Percentiles rank a stretch among this genome's conserved stretches.
Conservation (phyloP, 495 filamentous ascomycete genomes). For the Arthonia radiata region DNA sequence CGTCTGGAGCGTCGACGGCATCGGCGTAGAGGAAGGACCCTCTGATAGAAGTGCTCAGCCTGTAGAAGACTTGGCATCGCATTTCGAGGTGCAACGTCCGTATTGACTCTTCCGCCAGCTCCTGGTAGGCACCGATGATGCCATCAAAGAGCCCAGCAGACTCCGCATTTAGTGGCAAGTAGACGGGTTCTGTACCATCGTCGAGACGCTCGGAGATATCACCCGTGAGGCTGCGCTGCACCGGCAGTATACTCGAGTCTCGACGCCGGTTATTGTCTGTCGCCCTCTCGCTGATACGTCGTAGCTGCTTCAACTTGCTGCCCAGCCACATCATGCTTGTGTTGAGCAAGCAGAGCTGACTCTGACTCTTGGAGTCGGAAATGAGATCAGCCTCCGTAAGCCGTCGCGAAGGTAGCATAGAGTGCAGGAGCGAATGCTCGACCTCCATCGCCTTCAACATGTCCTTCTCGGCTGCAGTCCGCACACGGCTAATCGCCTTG, state of each 20-base stretch:
- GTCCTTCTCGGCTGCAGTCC: constrained; percentile 14
- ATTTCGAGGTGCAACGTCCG: constrained; percentile 72
- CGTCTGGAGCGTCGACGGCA: constrained; percentile 44
- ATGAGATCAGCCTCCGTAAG: constrained; percentile 47
- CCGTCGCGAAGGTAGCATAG: background rate
- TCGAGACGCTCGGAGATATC: constrained; percentile 32
- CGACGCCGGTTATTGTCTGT: constrained; percentile 29
- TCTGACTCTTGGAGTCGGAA: constrained; percentile 62
- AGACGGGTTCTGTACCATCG: constrained; percentile 35
- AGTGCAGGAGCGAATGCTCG: background rate
- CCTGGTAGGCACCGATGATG: constrained; percentile 53
- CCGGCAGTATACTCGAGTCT: too few species aligned
- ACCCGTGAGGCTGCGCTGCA: too few species aligned
- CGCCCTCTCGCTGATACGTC: constrained; percentile 33
- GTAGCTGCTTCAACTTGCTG: constrained; percentile 46
- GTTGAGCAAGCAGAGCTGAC: constrained; percentile 63
- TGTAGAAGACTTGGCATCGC: constrained; percentile 52
- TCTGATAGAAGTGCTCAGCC: constrained; percentile 7
- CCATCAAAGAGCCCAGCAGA: constrained; percentile 69
- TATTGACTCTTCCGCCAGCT: constrained; percentile 50
- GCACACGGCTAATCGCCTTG: constrained; percentile 36
- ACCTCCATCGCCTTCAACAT: constrained; percentile 1
- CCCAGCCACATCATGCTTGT: constrained; percentile 97
- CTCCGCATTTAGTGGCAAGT: constrained; percentile 72
- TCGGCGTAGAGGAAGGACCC: background rate